Conservation (phyloP, 768 basidiomycete genomes). For the Tylopilus felleus region DNA sequence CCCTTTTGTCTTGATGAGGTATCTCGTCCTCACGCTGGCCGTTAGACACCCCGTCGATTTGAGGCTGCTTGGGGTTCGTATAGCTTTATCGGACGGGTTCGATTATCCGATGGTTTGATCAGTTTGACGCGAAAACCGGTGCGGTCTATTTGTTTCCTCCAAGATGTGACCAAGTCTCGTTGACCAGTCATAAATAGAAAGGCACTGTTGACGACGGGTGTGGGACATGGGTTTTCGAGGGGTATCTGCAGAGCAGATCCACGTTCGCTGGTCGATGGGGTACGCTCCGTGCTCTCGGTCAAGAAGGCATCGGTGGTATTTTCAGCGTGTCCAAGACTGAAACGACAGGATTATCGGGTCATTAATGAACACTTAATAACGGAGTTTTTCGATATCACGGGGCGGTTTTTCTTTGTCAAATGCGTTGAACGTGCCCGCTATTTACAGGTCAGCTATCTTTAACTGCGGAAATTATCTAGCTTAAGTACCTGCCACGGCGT, state of each 20-base stretch:
- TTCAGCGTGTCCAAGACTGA: slow-evolving; percentile 54
- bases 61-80: slow-evolving; percentile 68
- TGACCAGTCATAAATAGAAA: slow-evolving; percentile 35
- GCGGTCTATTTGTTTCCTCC: slow-evolving; percentile 22
- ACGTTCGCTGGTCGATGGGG: slow-evolving; percentile 57
- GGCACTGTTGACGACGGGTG: slow-evolving; percentile 34
- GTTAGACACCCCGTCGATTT: slow-evolving; percentile 50
- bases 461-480: slow-evolving; percentile 26
- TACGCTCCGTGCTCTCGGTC: slow-evolving; percentile 33
- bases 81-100: slow-evolving; percentile 55
- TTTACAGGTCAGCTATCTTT: slow-evolving; percentile 7
- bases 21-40: slow-evolving; percentile 22
- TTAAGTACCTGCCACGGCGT: slow-evolving; percentile 13
- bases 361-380: slow-evolving; percentile 30
- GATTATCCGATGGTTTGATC: slow-evolving; percentile 54
- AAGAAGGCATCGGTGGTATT: slow-evolving; percentile 44
- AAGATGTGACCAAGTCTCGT: neutral
- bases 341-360: slow-evolving; percentile 24
- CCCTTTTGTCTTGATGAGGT: slow-evolving; percentile 20
- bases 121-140: slow-evolving; percentile 62
- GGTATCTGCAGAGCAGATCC: slow-evolving; percentile 45
- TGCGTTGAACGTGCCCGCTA: neutral
- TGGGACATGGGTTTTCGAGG: slow-evolving; percentile 58
- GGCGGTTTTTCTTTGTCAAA: neutral
- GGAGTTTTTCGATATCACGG: slow-evolving; percentile 17